Evolutionary conservation across 768 basidiomycete species (phyloP), one percentile per base, ranked within the genome.

Genomic region (Naematelia aurantialba): DNA sequence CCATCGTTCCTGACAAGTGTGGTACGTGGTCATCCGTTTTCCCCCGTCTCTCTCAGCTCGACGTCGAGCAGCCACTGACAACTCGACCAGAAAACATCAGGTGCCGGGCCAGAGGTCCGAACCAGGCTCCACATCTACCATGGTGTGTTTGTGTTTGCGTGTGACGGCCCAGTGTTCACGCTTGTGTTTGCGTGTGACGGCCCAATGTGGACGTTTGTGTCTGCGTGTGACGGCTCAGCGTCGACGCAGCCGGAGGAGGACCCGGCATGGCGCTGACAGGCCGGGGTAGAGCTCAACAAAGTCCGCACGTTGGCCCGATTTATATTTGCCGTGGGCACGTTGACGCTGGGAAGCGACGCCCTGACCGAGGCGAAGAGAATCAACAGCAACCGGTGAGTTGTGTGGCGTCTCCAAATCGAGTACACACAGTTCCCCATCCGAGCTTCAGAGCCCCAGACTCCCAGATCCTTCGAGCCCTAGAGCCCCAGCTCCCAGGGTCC

Each of bases 71-170:
- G 25, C 19, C 8, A 42, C 21, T n/a, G 19, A 26, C 24, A 45
- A 52, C n/a, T 47, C n/a, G 17, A 46, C 13, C 22, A 69, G 67
- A 62, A 65, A 60, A 50, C 58, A 1, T 68, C 70, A 14, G 70
- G 70, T 12, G 70, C 70, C 19, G 65, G 67, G 44, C 67, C 67
- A 17, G 70, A 68, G 8, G 70, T 72, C 13, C 61, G 65, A 51
- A 52, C 62, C 14, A 57, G 70, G 22, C 59, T 72, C 2, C 62
- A 68, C 49, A 66, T 65, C 44, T 72, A 65, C 53, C 70, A 72
- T 44, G 65, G 66, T 58, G 19, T 56, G 60, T 55, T 13, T 1
- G 19, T 22, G 17, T 39, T 49, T 21, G 17, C n/a, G n/a, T n/a
- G n/a, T n/a, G n/a, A n/a, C n/a, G n/a, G n/a, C n/a, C n/a, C n/a